Percentiles rank a stretch among this genome's conserved stretches.
Evolutionary conservation across 2,329 filamentous ascomycete genomes (phyloP).

Genomic region (Davidsoniella eucalypti): DNA sequence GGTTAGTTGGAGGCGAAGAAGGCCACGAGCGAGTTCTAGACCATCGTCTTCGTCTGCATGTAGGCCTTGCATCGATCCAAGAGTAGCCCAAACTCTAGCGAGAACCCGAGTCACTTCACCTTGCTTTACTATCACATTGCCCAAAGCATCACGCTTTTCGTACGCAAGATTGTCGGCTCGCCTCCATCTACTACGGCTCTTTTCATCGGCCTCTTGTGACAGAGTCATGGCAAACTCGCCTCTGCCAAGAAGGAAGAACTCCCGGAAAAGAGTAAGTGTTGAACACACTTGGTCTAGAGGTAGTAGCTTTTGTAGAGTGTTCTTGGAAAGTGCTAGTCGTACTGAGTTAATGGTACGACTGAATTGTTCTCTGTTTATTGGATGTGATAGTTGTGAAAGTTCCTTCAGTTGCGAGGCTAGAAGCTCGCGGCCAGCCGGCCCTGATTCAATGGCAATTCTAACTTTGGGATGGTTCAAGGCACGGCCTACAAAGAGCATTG

Average conservation of each 20-base stretch:
- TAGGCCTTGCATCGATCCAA: constrained; percentile 57
- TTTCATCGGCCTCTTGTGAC: constrained; percentile 70
- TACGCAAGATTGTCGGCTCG: constrained; percentile 41
- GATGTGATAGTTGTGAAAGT: constrained; percentile 42
- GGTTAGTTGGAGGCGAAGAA: constrained; percentile 50
- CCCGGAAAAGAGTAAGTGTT: constrained; percentile 58
- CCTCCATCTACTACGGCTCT: constrained; percentile 56
- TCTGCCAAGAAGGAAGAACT: constrained; percentile 74
- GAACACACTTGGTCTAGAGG: constrained; percentile 63
- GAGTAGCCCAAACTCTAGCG: constrained; percentile 58
- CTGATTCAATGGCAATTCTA: constrained; percentile 28
- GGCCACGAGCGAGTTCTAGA: constrained; percentile 64
- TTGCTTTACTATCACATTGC: constrained; percentile 57
- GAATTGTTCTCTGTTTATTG: constrained; percentile 25
- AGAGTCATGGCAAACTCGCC: constrained; percentile 85
- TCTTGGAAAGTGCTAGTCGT: constrained; percentile 65
- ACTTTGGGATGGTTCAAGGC: constrained; percentile 70
- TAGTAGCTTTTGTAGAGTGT: constrained; percentile 65
- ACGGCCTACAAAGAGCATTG: constrained; percentile 80
- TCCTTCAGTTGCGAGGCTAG: constrained; percentile 52
- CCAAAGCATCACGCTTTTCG: constrained; percentile 41
- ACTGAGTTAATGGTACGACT: constrained; percentile 60
- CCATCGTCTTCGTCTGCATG: constrained; percentile 65
- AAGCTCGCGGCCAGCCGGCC: constrained; percentile 37
- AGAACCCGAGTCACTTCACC: constrained; percentile 69